These are phyloP conservation scores for Inonotus hispidus DNA, from an alignment of 1,284 basidiomycete genomes.

Conservation along the genomic window DNA sequence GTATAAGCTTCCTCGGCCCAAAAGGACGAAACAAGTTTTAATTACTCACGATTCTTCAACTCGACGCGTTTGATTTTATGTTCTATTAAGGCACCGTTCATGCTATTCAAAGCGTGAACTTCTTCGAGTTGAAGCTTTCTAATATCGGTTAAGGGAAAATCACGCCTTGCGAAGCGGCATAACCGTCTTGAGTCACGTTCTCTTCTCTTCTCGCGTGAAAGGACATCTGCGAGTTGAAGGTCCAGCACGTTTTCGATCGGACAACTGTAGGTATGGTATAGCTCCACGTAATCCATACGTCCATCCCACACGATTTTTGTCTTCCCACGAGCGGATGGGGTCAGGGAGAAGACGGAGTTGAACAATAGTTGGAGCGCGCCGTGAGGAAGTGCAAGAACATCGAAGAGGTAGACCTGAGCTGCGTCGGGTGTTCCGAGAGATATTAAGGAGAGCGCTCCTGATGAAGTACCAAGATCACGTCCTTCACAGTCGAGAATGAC, in stretches of 20 bases:
- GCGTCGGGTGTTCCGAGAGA: slow-evolving; percentile 36
- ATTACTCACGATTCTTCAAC: not conserved
- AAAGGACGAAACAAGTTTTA: not conserved
- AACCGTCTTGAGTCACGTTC: slow-evolving; percentile 30
- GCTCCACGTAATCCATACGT: slow-evolving; percentile 38
- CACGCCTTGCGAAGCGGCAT: slow-evolving; percentile 26
- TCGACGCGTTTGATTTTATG: not conserved
- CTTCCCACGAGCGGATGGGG: slow-evolving; percentile 18
- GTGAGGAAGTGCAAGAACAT: slow-evolving; percentile 30
- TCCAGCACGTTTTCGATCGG: slow-evolving; percentile 32
- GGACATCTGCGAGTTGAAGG: slow-evolving; percentile 37
- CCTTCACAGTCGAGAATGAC: slow-evolving; percentile 36
- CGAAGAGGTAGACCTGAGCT: slow-evolving; percentile 37
- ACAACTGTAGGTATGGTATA: slow-evolving; percentile 29
- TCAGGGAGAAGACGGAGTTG: slow-evolving; percentile 15
- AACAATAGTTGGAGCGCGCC: slow-evolving; percentile 28
- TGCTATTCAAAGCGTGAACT: slow-evolving; percentile 5
- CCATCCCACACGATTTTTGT: slow-evolving; percentile 44
- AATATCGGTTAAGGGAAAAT: slow-evolving; percentile 25
- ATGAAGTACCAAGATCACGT: slow-evolving; percentile 32
- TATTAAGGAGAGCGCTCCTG: slow-evolving; percentile 37
- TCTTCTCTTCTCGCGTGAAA: slow-evolving; percentile 30
- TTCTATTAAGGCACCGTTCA: slow-evolving; percentile 9
- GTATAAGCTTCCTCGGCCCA: not conserved
- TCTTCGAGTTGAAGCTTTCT: slow-evolving; percentile 26